These are phyloP conservation scores for Caryocar brasiliense DNA, from an alignment of 441 rosid species.

Conservation along the genomic window DNA sequence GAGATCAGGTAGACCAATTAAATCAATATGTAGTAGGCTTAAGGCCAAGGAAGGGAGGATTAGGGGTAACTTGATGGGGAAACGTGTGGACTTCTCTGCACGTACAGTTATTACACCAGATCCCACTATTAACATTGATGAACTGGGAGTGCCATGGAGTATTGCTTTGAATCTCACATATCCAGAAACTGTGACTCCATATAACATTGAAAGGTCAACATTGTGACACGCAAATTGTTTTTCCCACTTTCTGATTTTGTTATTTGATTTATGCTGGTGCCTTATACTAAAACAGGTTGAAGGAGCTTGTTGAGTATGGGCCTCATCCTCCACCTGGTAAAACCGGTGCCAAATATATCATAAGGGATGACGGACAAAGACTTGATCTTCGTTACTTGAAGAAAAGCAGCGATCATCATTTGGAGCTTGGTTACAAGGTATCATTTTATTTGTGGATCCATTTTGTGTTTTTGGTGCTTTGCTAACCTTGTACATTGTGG, in stretches of 20 bases:
- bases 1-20: slow-evolving; percentile 96
- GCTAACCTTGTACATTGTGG: slow-evolving; percentile 9
- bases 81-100: slow-evolving; percentile 97
- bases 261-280: background rate
- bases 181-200: slow-evolving; percentile 96
- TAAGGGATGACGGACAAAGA: slow-evolving; percentile 96
- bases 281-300: slow-evolving; percentile 42
- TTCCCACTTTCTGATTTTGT: background rate
- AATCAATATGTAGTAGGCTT: slow-evolving; percentile 93
- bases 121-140: slow-evolving; percentile 87
- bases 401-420: slow-evolving; percentile 98
- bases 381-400: slow-evolving; percentile 96
- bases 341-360: slow-evolving; percentile 95
- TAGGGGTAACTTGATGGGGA: slow-evolving; percentile 97
- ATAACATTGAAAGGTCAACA: slow-evolving; percentile 80
- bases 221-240: background rate
- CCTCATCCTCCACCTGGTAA: slow-evolving; percentile 99
- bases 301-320: slow-evolving; percentile 95
- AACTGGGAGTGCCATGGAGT: slow-evolving; percentile 99
- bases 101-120: slow-evolving; percentile 96
- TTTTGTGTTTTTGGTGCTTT: background rate
- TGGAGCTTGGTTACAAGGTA: slow-evolving; percentile 97
- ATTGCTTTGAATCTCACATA: slow-evolving; percentile 93
- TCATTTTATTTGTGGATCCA: background rate
- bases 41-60: slow-evolving; percentile 98